Conservation (phyloP, 108 stramenopile species). For the Pinguiococcus pyrenoidosus region DNA sequence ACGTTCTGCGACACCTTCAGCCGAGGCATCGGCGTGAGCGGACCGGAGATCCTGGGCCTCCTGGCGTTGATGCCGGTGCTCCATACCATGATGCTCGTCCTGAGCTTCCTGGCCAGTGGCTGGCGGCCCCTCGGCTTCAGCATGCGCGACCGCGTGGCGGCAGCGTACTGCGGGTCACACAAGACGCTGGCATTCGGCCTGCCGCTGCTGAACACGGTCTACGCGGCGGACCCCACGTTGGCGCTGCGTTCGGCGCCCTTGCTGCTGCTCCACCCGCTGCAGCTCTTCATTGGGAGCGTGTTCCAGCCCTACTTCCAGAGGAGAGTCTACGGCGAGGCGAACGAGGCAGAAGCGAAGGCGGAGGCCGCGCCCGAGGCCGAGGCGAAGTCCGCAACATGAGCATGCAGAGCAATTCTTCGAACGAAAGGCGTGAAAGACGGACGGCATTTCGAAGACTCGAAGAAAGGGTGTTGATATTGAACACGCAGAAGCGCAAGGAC, state of each 20-base stretch:
- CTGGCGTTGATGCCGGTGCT: conserved; percentile 42
- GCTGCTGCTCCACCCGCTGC: conserved; percentile 74
- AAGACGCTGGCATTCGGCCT: conserved; percentile 82
- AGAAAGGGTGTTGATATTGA: no score
- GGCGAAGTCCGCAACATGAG: no score
- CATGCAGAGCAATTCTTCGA: no score
- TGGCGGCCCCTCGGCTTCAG: conserved; percentile 27
- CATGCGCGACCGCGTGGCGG: conserved; percentile 51
- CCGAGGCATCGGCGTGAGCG: conserved; percentile 50
- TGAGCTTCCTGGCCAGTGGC: conserved; percentile 41
- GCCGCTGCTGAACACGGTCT: conserved; percentile 69
- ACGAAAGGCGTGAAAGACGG: no score
- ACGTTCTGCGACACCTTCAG: conserved; percentile 76
- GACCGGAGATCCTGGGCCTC: conserved; percentile 42
- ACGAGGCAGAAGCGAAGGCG: no score
- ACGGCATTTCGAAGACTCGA: no score
- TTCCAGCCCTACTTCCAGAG: not conserved
- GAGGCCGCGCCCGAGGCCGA: no score
- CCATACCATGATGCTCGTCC: conserved; percentile 46
- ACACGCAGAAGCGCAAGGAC: no score
- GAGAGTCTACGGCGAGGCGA: no score
- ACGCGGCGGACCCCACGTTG: conserved; percentile 62
- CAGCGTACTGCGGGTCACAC: conserved; percentile 62
- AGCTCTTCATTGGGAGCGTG: conserved; percentile 62
- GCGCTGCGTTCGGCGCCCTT: conserved; percentile 68